Percentiles rank a stretch among this genome's conserved stretches.
Evolutionary conservation across 768 basidiomycete genomes (phyloP).

Genomic region (Hygrophorus russula): DNA sequence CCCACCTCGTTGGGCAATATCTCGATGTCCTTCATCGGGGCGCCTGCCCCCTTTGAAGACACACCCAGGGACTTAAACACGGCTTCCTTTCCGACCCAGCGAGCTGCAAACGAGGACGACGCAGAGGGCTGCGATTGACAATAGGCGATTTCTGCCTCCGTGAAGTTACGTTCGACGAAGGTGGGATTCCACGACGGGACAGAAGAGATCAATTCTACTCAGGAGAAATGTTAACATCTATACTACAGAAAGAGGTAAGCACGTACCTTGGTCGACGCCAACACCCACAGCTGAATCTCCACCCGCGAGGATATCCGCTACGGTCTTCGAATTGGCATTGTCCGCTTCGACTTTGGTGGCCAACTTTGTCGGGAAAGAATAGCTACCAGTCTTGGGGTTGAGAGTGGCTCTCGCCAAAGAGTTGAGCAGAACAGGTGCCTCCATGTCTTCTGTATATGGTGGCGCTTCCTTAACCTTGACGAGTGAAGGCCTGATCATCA

Average conservation of each 20-base stretch:
- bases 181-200: slow-evolving; percentile 84
- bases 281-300: slow-evolving; percentile 50
- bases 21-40: slow-evolving; percentile 96
- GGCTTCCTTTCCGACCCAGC: slow-evolving; percentile 97
- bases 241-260: neutral
- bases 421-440: slow-evolving; percentile 81
- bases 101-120: slow-evolving; percentile 85
- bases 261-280: slow-evolving; percentile 79
- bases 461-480: slow-evolving; percentile 93
- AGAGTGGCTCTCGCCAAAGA: slow-evolving; percentile 79
- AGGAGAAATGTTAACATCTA: slow-evolving; percentile 5
- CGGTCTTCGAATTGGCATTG: slow-evolving; percentile 53
- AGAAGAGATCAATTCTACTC: slow-evolving; percentile 75
- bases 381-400: slow-evolving; percentile 79
- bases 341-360: slow-evolving; percentile 42
- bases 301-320: slow-evolving; percentile 32
- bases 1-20: slow-evolving; percentile 76
- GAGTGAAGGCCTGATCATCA: slow-evolving; percentile 89
- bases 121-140: slow-evolving; percentile 81
- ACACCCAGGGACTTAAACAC: slow-evolving; percentile 93
- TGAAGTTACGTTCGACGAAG: slow-evolving; percentile 91
- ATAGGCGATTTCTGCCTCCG: slow-evolving; percentile 76
- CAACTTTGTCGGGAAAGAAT: slow-evolving; percentile 63
- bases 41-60: slow-evolving; percentile 82
- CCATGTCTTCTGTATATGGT: slow-evolving; percentile 80